Evolutionary conservation across 345 rosid species (phyloP).

Genomic region (Diplotaxis tenuifolia): DNA sequence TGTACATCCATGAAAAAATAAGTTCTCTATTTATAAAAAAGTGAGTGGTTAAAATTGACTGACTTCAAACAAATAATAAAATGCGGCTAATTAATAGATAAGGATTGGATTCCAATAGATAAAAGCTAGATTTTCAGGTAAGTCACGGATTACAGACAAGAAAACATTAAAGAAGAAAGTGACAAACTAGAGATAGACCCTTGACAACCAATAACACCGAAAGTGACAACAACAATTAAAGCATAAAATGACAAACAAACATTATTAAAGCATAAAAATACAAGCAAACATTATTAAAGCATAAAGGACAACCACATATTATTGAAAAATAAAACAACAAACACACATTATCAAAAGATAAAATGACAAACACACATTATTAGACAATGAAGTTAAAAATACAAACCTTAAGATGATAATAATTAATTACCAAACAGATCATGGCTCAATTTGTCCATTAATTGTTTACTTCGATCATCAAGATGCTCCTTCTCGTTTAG

Average conservation of each 20-base stretch:
- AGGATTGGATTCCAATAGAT: neutral
- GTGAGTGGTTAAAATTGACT: neutral
- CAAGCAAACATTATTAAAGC: neutral
- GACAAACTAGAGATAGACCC: neutral
- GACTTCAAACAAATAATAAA: neutral
- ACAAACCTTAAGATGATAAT: too few species aligned
- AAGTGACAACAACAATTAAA: neutral
- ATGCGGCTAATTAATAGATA: neutral
- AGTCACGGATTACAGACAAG: neutral
- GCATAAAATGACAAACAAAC: too few species aligned
- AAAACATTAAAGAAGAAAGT: neutral
- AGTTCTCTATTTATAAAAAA: neutral
- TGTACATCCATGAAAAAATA: neutral
- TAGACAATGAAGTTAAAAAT: too few species aligned
- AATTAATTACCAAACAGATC: too few species aligned
- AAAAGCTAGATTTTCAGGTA: neutral
- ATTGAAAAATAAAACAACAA: too few species aligned
- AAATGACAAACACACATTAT: too few species aligned
- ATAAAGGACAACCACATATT: too few species aligned
- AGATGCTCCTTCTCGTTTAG: too few species aligned
- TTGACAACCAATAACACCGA: neutral
- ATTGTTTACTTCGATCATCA: too few species aligned
- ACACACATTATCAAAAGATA: too few species aligned
- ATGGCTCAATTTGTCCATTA: too few species aligned
- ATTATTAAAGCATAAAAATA: neutral